A percentile compares a stretch with the other conserved stretches of the same genome.
phyloP scores from a whole-genome alignment of 768 basidiomycete species.

The Chalciporus sphaerocephalus region DNA sequence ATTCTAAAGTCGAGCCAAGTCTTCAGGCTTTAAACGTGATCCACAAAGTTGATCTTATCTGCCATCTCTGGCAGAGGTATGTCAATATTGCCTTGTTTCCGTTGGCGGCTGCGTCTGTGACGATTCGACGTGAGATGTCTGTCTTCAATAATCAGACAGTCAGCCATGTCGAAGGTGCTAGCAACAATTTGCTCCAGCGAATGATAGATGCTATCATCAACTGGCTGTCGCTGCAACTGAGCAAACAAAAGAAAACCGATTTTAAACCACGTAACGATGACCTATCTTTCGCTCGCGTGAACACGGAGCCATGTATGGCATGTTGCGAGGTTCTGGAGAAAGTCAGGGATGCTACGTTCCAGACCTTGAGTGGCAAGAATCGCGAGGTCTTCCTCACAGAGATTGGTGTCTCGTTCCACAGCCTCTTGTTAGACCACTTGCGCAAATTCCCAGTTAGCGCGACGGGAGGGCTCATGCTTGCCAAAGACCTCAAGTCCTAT shows the following conservation, averaged over 20 bases:
- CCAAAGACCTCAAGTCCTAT: conserved; percentile 95
- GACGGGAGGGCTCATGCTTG: conserved; percentile 95
- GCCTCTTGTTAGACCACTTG: conserved; percentile 88
- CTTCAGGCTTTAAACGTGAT: conserved; percentile 64
- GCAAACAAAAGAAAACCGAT: conserved; percentile 92
- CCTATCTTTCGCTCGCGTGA: conserved; percentile 87
- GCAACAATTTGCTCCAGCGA: conserved; percentile 76
- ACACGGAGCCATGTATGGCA: conserved; percentile 86
- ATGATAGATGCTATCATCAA: conserved; percentile 70
- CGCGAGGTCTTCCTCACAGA: conserved; percentile 89
- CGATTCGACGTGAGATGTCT: conserved; percentile 86
- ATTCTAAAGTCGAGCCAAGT: conserved; percentile 77
- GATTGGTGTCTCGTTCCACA: conserved; percentile 91
- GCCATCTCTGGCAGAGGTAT: conserved; percentile 97
- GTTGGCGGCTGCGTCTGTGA: conserved; percentile 78
- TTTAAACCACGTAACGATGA: conserved; percentile 98
- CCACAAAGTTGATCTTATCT: conserved; percentile 75
- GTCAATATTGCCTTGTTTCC: conserved; percentile 87
- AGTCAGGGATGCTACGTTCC: conserved; percentile 69
- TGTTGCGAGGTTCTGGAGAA: conserved; percentile 85
- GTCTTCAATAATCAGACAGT: conserved; percentile 88
- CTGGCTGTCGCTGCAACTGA: conserved; percentile 72
- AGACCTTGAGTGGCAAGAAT: conserved; percentile 88
- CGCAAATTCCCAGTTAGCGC: conserved; percentile 96
- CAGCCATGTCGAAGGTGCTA: conserved; percentile 76